Base-by-base conservation (phyloP, 306 rosid species). In the Vigna mungo region DNA sequence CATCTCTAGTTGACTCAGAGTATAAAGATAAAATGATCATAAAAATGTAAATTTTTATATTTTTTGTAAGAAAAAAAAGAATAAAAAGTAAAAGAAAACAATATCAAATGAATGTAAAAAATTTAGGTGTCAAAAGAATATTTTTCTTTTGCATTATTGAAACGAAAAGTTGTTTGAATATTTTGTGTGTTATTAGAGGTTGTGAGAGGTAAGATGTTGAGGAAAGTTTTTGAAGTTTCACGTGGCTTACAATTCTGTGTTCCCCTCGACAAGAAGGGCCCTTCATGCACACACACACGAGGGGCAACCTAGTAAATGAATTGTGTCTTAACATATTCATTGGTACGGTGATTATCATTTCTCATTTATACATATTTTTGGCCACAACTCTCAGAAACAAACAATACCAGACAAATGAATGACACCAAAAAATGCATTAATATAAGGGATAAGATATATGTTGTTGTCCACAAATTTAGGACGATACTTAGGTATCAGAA, bases 391-490 rank as follows among this genome's bases (percentile, higher is more conserved):
- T 39, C 43, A 36, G 15, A 53, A 34, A 53, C 69, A 63, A 46
- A 37, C 65, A 55, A 37, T 47, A 36, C 32, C 11, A 52, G 68
- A 71, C 85, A 64, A 82, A 48, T n/a, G 62, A 48, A 60, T 65
- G 58, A 62, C 0, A 41, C 76, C 86, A 82, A 82, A 78, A 25
- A 13, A 47, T 44, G 66, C 41, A 72, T 66, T 48, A 72, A 49
- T 64, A 49, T 64, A 46, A 56, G 32, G 76, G 82, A 82, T 82
- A 78, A 82, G 82, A 72, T 48, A 72, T 48, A 72, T 49, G 79
- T 72, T 82, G 34, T 56, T 16, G 82, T 82, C 85, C 83, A 82
- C 81, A 58, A 48, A 78, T 82, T 82, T 73, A 23, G 51, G 74
- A 66, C 44, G 20, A 34, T 46, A 66, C n/a, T 43, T 67, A 21